Evolutionary conservation across 129 eudicot species (phyloP), one percentile per base, ranked within the genome.

Genomic region (Artemisia argyi): DNA sequence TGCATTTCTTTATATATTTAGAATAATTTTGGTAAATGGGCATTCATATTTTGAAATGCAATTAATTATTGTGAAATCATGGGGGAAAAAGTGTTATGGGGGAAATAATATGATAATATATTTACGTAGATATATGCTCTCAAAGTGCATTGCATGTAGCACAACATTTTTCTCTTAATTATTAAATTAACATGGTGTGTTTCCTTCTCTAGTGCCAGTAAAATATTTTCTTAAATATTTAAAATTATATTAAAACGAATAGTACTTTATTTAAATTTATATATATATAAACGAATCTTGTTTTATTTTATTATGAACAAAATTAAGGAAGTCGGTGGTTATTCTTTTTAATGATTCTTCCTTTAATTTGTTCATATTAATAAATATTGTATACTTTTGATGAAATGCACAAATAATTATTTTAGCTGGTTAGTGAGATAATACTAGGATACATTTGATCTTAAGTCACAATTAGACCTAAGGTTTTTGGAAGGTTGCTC

Each of bases 121-220:
- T 17, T 39, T 39, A 6, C 3, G 9, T 42, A 59, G 58, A 72
- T 24, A 44, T 16, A 61, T 52, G 26, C 30, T 73, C 16, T 61
- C 49, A 50, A 61, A 19, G 78, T 74, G 65, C 78, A 74, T 18
- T 63, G 78, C 55, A 74, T 74, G 64, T 74, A 74, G 64, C 69
- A 61, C 49, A 16, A n/a, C 47, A 39, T 39, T 64, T 73, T 35
- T 5, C n/a, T 26, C 13, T 30, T 64, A 52, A 18, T 3, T 64
- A 39, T n/a, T 50, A 74, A 52, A 51, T 58, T 76, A 76, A 76
- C 74, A 48, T 67, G 80, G 42, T 48, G 54, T 76, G 80, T 59
- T 68, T 68, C 74, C 52, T 49, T 39, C 11, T 54, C 13, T n/a
- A 64, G 32, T 17, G 67, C 28, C 73, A 55, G 9, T 58, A 66